Conservation (phyloP, 2,329 filamentous ascomycete species). For the Cercospora zeina region DNA sequence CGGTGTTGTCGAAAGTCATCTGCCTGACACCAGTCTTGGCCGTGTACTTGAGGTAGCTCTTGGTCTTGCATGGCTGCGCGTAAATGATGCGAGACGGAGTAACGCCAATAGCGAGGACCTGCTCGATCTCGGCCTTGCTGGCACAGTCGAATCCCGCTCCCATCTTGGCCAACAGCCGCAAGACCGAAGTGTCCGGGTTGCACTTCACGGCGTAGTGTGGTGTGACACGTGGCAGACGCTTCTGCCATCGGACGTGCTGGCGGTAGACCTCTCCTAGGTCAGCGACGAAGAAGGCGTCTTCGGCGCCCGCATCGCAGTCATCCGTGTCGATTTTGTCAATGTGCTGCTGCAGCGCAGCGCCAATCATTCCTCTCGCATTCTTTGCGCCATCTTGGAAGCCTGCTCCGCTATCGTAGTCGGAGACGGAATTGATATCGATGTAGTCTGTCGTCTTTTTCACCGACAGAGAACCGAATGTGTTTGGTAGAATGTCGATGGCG, state of each 20-base stretch:
- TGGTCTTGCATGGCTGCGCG: slow-evolving; percentile 98
- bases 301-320: slow-evolving; percentile 83
- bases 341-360: slow-evolving; percentile 80
- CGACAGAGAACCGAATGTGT: slow-evolving; percentile 42
- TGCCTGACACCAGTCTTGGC: slow-evolving; percentile 82
- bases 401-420: slow-evolving; percentile 31
- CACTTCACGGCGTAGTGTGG: slow-evolving; percentile 99
- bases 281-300: slow-evolving; percentile 97
- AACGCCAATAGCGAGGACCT: slow-evolving; percentile 78
- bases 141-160: slow-evolving; percentile 98
- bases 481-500: slow-evolving; percentile 56
- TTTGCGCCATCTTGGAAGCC: slow-evolving; percentile 52
- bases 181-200: slow-evolving; percentile 88
- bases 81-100: slow-evolving; percentile 94
- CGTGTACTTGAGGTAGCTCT: slow-evolving; percentile 93
- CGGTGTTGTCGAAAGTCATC: slow-evolving; percentile 99
- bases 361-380: slow-evolving; percentile 75
- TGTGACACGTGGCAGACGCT: slow-evolving; percentile 85
- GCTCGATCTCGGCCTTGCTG: slow-evolving; percentile 95
- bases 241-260: slow-evolving; percentile 98
- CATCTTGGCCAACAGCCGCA: slow-evolving; percentile 81
- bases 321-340: slow-evolving; percentile 84
- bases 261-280: slow-evolving; percentile 98
- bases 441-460: slow-evolving; percentile 39
- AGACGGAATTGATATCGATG: slow-evolving; percentile 25